These are phyloP conservation scores for Zea luxurians DNA, from an alignment of 176 grass and related monocot species.

Conservation along the genomic window DNA sequence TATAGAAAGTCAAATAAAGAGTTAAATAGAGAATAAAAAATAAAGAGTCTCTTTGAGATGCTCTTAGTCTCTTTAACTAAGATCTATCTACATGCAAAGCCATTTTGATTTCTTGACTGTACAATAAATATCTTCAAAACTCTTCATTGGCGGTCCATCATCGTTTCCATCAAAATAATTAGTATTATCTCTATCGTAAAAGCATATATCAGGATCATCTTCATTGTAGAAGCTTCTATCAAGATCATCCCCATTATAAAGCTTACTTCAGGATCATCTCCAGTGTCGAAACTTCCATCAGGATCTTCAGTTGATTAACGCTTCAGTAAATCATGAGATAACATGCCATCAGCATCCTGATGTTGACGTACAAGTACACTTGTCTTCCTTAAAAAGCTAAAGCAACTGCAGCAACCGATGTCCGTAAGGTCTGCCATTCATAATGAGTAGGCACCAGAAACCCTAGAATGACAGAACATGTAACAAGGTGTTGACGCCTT, in stretches of 20 bases:
- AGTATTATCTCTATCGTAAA: slow-evolving; percentile 40
- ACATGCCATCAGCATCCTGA: slow-evolving; percentile 12
- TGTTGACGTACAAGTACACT: slow-evolving; percentile 12
- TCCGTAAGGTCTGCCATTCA: slow-evolving; percentile 51
- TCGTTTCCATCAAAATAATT: slow-evolving; percentile 45
- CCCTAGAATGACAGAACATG: background rate
- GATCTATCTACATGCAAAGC: slow-evolving; percentile 64
- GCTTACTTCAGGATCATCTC: slow-evolving; percentile 5
- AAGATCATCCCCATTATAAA: slow-evolving; percentile 49
- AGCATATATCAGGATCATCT: slow-evolving; percentile 36
- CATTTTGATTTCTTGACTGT: slow-evolving; percentile 44
- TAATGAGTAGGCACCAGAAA: background rate
- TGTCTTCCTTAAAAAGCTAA: slow-evolving; percentile 65
- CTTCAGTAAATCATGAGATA: slow-evolving; percentile 48
- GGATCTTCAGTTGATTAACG: slow-evolving; percentile 46
- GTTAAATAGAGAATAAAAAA: no score
- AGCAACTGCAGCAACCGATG: slow-evolving; percentile 83
- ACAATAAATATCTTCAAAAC: slow-evolving; percentile 64
- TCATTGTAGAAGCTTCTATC: slow-evolving; percentile 44
- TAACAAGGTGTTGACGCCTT: no score
- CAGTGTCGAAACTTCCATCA: slow-evolving; percentile 22
- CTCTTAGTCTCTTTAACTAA: slow-evolving; percentile 60
- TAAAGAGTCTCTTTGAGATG: no score
- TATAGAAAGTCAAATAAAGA: no score
- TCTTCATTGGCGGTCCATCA: slow-evolving; percentile 42